These are phyloP conservation scores for Mortierella hygrophila DNA, from an alignment of 192 early-diverging fungal genomes.

Conservation along the genomic window DNA sequence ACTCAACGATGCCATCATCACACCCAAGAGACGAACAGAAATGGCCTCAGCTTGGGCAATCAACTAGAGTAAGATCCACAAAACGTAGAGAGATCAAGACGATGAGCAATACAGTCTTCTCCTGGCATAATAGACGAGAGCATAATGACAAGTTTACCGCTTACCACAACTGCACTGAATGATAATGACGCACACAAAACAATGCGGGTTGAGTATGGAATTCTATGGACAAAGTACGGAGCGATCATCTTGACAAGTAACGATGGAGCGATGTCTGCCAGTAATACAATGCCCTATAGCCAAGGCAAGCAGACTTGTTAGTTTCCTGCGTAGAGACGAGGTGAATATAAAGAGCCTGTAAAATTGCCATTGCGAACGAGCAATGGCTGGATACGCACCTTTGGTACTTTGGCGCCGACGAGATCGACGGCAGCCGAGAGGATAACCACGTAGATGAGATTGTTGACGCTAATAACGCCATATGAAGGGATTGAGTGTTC, in stretches of 20 bases:
- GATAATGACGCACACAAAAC: conserved; percentile 31
- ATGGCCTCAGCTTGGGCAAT: conserved; percentile 40
- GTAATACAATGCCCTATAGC: conserved; percentile 49
- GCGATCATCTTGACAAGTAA: conserved; percentile 57
- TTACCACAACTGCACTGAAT: conserved; percentile 42
- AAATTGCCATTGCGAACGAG: not conserved
- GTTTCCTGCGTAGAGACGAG: not conserved
- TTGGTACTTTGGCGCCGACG: conserved; percentile 47
- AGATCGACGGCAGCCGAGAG: conserved; percentile 62
- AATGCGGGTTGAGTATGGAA: conserved; percentile 27
- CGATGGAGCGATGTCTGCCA: conserved; percentile 61
- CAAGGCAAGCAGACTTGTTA: not conserved
- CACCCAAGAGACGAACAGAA: conserved; percentile 27
- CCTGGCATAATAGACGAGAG: too few relatives aligned
- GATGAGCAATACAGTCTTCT: not conserved
- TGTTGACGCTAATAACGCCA: conserved; percentile 50
- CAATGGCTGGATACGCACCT: conserved; percentile 9
- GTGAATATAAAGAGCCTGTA: not conserved
- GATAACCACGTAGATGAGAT: conserved; percentile 61
- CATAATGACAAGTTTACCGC: not conserved
- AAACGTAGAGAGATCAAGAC: not conserved
- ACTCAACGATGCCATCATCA: conserved; percentile 58
- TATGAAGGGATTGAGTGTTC: not conserved
- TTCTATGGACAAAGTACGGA: conserved; percentile 55
- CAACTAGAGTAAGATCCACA: conserved; percentile 7